Evolutionary conservation across 495 filamentous ascomycete species (phyloP).

Genomic region (Choiromyces venosus): DNA sequence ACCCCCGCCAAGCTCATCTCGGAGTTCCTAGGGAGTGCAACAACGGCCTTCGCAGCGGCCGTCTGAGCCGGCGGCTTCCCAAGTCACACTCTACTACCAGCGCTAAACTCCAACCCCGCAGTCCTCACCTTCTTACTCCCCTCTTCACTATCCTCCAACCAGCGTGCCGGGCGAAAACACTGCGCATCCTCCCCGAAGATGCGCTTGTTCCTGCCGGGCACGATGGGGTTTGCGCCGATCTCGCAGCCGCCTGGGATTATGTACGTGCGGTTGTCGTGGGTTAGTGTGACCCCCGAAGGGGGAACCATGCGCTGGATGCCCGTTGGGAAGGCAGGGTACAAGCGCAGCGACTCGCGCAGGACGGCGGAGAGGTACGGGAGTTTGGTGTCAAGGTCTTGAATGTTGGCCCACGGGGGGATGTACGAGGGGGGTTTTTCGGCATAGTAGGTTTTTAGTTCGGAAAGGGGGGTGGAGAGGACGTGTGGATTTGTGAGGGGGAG

Average conservation of each 20-base stretch:
- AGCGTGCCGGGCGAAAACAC: slow-evolving; percentile 58
- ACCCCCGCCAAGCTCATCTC: not conserved
- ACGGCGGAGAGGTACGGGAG: slow-evolving; percentile 60
- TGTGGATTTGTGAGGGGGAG: slow-evolving; percentile 48
- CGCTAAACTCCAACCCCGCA: slow-evolving; percentile 48
- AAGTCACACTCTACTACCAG: slow-evolving; percentile 18
- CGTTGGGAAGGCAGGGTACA: slow-evolving; percentile 58
- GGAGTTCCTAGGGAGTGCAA: not conserved
- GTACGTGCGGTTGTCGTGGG: slow-evolving; percentile 46
- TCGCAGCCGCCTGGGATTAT: slow-evolving; percentile 50
- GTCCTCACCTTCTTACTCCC: slow-evolving; percentile 48
- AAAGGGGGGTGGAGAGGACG: slow-evolving; percentile 46
- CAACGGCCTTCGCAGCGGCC: not conserved
- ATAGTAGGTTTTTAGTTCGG: slow-evolving; percentile 48
- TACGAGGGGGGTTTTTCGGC: slow-evolving; percentile 32
- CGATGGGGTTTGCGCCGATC: slow-evolving; percentile 54
- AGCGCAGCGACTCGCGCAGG: slow-evolving; percentile 61
- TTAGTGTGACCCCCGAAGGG: slow-evolving; percentile 51
- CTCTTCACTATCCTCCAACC: slow-evolving; percentile 52
- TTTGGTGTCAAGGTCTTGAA: slow-evolving; percentile 48
- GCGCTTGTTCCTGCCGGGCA: slow-evolving; percentile 50
- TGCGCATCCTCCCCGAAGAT: slow-evolving; percentile 63
- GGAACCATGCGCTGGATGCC: slow-evolving; percentile 52
- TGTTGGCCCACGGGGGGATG: slow-evolving; percentile 45
- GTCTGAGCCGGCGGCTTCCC: slow-evolving; percentile 22